These are phyloP conservation scores for Globisporangium nagaii DNA, from an alignment of 352 stramenopile genomes.

Conservation along the genomic window DNA sequence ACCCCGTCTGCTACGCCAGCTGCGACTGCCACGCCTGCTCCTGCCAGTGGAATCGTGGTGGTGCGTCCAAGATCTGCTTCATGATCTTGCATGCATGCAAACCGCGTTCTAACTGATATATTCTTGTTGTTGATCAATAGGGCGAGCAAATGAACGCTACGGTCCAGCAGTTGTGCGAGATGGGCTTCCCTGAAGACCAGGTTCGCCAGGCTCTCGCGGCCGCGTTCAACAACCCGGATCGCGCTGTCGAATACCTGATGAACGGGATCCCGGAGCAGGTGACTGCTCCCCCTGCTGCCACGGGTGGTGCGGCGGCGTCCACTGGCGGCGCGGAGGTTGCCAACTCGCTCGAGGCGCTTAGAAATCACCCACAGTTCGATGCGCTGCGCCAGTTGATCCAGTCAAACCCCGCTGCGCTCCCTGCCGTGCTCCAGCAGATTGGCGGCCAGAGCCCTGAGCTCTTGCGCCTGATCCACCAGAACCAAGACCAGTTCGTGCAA, in stretches of 20 bases:
- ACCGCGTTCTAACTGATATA: neutral
- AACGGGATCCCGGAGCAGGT: constrained; percentile 73
- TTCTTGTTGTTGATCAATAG: constrained; percentile 3
- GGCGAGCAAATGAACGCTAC: constrained; percentile 44
- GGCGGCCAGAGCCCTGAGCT: constrained; percentile 78
- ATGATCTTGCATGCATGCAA: neutral
- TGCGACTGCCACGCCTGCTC: constrained; percentile 22
- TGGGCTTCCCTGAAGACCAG: constrained; percentile 87
- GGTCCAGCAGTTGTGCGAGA: constrained; percentile 76
- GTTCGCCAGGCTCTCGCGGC: constrained; percentile 67
- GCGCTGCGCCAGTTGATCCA: constrained; percentile 77
- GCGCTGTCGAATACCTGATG: constrained; percentile 87
- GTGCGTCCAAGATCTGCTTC: constrained; percentile 10
- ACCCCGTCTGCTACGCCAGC: constrained; percentile 56
- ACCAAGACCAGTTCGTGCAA: constrained; percentile 82
- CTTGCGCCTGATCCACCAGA: constrained; percentile 78
- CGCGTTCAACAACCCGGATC: constrained; percentile 85
- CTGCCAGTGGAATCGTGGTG: constrained; percentile 14
- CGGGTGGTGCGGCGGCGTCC: constrained; percentile 11
- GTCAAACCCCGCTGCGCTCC: constrained; percentile 75
- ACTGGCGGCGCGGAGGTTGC: constrained; percentile 14
- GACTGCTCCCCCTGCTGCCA: constrained; percentile 18
- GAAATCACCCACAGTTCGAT: constrained; percentile 83
- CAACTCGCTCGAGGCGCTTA: constrained; percentile 69
- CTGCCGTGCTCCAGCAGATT: constrained; percentile 82